Conservation (phyloP, 805 yeast species). For the Wickerhamomyces chambardii region DNA sequence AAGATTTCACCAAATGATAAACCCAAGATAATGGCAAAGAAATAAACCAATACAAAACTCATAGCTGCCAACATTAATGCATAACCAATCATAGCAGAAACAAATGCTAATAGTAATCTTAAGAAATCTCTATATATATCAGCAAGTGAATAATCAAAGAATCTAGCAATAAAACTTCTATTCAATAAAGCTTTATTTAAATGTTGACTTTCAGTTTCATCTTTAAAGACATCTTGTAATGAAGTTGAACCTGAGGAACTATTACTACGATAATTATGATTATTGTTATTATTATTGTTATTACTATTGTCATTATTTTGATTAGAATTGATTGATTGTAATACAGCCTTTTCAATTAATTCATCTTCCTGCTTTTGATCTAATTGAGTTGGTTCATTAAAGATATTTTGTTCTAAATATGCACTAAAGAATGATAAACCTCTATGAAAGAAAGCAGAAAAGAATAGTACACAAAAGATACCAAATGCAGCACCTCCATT, state of each 20-base stretch:
- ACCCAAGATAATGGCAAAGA: conserved; percentile 68
- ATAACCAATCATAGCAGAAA: conserved; percentile 59
- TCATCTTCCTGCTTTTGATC: conserved; percentile 43
- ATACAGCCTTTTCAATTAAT: conserved; percentile 26
- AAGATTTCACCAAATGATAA: conserved; percentile 61
- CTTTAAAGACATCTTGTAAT: not conserved
- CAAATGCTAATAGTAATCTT: conserved; percentile 45
- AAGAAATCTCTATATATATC: conserved; percentile 42
- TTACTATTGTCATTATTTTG: no score
- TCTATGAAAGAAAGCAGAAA: conserved; percentile 48
- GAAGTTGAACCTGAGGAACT: not conserved
- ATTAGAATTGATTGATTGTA: no score
- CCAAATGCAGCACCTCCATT: conserved; percentile 63
- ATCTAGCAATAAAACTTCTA: conserved; percentile 19
- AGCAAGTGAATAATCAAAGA: conserved; percentile 23
- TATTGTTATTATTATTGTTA: no score
- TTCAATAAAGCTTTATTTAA: not conserved
- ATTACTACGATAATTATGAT: no score
- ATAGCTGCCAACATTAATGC: conserved; percentile 74
- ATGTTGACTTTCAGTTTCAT: not conserved
- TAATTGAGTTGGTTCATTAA: conserved; percentile 1
- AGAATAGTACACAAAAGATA: conserved; percentile 53
- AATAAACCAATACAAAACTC: conserved; percentile 58
- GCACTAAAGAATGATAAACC: conserved; percentile 50
- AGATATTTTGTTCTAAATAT: conserved; percentile 61